Evolutionary conservation across 1,284 basidiomycete species (phyloP).

Genomic region (Cerioporus squamosus): DNA sequence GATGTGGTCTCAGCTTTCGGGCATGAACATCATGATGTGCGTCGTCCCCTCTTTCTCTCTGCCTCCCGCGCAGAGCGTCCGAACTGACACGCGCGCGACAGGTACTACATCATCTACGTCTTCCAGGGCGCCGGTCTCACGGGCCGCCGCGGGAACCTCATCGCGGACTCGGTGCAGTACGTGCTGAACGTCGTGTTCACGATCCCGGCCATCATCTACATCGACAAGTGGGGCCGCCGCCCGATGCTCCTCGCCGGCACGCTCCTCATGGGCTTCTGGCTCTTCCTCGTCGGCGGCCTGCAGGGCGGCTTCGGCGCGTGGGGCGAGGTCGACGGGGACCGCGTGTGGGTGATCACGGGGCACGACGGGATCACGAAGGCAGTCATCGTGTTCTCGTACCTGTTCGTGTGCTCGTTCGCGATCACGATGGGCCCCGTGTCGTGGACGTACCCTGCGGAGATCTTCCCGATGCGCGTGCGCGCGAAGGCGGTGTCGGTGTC

Average conservation of each 20-base stretch:
- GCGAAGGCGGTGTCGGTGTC: slow-evolving; percentile 73
- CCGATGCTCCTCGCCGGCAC: slow-evolving; percentile 73
- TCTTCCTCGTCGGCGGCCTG: slow-evolving; percentile 77
- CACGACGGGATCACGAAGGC: slow-evolving; percentile 63
- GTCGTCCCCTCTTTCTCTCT: slow-evolving; percentile 26
- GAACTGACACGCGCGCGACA: slow-evolving; percentile 20
- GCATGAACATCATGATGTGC: slow-evolving; percentile 69
- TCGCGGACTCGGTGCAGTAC: slow-evolving; percentile 80
- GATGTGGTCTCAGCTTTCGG: slow-evolving; percentile 53
- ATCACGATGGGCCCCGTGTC: slow-evolving; percentile 73
- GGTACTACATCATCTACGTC: slow-evolving; percentile 79
- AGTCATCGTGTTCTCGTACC: slow-evolving; percentile 77
- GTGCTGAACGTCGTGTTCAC: slow-evolving; percentile 77
- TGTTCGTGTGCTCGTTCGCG: slow-evolving; percentile 76
- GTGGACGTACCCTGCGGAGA: slow-evolving; percentile 45
- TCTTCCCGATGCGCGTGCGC: slow-evolving; percentile 72
- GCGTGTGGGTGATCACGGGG: slow-evolving; percentile 65
- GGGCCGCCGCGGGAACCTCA: slow-evolving; percentile 70
- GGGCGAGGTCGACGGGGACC: slow-evolving; percentile 46
- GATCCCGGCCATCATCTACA: slow-evolving; percentile 76
- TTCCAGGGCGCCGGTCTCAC: slow-evolving; percentile 79
- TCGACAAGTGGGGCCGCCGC: slow-evolving; percentile 81
- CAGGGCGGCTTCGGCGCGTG: slow-evolving; percentile 71
- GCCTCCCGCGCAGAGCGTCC: neutral
- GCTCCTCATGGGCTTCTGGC: slow-evolving; percentile 73